Base-by-base conservation (phyloP, 2,329 filamentous ascomycete species). In the Thielaviopsis musarum region DNA sequence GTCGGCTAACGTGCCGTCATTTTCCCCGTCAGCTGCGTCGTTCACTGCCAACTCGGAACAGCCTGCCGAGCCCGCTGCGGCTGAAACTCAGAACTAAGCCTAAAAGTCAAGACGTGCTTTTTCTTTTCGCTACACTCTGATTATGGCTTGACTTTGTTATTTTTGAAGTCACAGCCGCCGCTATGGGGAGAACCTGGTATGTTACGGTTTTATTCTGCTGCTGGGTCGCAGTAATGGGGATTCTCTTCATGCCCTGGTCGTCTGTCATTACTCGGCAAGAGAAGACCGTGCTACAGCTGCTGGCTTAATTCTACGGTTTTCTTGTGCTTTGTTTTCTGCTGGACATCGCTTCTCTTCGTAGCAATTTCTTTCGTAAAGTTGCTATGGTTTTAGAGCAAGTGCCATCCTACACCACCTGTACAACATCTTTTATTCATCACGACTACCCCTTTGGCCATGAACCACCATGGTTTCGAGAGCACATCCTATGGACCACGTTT, bases 1-100 rank as follows among this genome's bases (percentile, higher is more conserved):
- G 22, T 73, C 71, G 19, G 71, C 71, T 15, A 67, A 70, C 56
- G 72, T 73, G 4, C 70, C 71, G 0, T 70, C 71, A 62, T 73
- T 73, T 63, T 69, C 71, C 13, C 71, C 71, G 26, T 45, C 28
- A 3, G 58, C 53, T n/a, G 54, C 55, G 13, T 56, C 48, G 4
- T 34, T 52, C 21, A 26, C 56, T 38, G 45, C 55, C 30, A 28
- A 38, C 15, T 28, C 30, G 13, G 54, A 57, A 24, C 34, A 57
- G 21, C 17, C 54, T 41, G 28, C 28, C 45, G 53, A 53, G 48
- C 15, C 56, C 28, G 15, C 51, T 13, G 48, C 26, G 41, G 30
- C 28, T 22, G 52, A 58, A 24, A 34, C 24, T 12, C 52, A 59
- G n/a, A 59, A 59, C 45, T 59, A 62, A 62, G n/a, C 45, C n/a